phyloP scores from a whole-genome alignment of 768 basidiomycete genomes.

The Suillus spraguei region DNA sequence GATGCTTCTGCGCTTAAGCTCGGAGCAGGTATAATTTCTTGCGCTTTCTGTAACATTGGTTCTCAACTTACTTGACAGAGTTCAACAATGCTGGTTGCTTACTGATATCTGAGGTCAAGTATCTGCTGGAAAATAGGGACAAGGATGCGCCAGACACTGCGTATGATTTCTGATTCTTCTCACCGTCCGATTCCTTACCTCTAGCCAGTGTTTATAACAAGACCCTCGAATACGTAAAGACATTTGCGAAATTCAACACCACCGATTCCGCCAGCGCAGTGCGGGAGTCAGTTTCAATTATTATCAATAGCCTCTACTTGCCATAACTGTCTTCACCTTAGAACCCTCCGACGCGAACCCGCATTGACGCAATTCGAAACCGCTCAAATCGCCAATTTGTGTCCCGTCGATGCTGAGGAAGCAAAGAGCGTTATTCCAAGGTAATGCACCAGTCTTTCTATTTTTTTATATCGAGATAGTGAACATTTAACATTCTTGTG shows the following conservation, averaged over 20 bases:
- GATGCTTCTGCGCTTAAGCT: conserved; percentile 86
- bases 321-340: conserved; percentile 27
- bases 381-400: conserved; percentile 90
- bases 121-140: conserved; percentile 83
- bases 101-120: conserved; percentile 91
- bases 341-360: conserved; percentile 77
- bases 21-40: conserved; percentile 55
- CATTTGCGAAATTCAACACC: conserved; percentile 88
- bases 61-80: conserved; percentile 44
- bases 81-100: conserved; percentile 92
- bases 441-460: conserved; percentile 37
- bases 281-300: conserved; percentile 66
- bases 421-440: conserved; percentile 91
- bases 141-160: conserved; percentile 87
- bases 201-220: conserved; percentile 83
- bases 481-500: neutral
- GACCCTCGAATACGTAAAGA: conserved; percentile 89
- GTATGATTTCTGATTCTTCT: conserved; percentile 44
- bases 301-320: conserved; percentile 6
- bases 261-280: conserved; percentile 84
- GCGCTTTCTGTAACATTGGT: neutral
- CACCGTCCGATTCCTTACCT: conserved; percentile 3
- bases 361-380: conserved; percentile 89
- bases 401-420: conserved; percentile 86
- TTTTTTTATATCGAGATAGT: neutral